Evolutionary conservation across 1,139 yeast species (phyloP), one percentile per base, ranked within the genome.

Genomic region (Hemisphaericaspora subhashii): DNA sequence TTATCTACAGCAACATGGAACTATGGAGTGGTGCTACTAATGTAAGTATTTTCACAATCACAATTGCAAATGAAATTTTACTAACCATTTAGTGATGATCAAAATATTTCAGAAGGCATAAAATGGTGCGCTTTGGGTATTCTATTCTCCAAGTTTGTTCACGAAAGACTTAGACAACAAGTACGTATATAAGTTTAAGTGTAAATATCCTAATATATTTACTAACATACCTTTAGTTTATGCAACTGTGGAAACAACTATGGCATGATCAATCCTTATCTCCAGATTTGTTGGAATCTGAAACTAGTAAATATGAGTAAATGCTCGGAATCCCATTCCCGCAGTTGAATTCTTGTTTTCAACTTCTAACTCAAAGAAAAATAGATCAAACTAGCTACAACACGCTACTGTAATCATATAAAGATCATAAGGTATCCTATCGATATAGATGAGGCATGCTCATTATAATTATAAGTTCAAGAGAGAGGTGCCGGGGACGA

Each of bases 1-100:
- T 25, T 55, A 10, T 44, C 55, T 1, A 46, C 54, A n/a, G 41
- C 44, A 6, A 39, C 46, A n/a, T 55, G 60, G 58, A 55, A 55
- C 27, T 39, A 36, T 27, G 55, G 58, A 6, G 48, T 54, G 3
- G 40, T 43, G 3, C 15, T 33, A 3, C 35, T 52, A 33, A 36
- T 45, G 44, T 43, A 42, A 11, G 48, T 42, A 12, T 13, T n/a
- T n/a, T n/a, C n/a, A n/a, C n/a, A n/a, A n/a, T n/a, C n/a, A n/a
- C n/a, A n/a, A n/a, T n/a, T n/a, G n/a, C n/a, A n/a, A n/a, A n/a
- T n/a, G n/a, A n/a, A n/a, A 16, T n/a, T 23, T 9, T 35, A 39
- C 44, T 40, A 39, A 38, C 38, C 10, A 5, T 25, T 23, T 26
- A 45, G 48, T 11, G 45, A 39, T 35, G 33, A 20, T 17, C 26